phyloP scores from a whole-genome alignment of 2,329 filamentous ascomycete genomes.

The Rosellinia necatrix region DNA sequence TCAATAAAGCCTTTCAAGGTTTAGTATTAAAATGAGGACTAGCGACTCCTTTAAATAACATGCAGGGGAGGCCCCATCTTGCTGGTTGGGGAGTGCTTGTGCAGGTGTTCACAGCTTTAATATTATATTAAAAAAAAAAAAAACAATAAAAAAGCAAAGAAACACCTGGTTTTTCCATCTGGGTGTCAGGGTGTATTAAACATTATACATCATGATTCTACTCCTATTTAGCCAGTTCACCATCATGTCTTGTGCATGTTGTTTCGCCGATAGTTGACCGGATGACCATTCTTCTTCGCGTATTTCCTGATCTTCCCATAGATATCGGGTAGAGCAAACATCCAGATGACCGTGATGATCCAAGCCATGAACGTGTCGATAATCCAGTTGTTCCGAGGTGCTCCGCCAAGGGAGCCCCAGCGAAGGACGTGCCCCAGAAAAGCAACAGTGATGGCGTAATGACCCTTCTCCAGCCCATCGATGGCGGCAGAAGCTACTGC shows the following conservation, averaged over 20 bases:
- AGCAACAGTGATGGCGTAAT: slow-evolving; percentile 79
- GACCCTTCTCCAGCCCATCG: slow-evolving; percentile 74
- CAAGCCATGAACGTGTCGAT: slow-evolving; percentile 62
- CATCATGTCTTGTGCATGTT: slow-evolving; percentile 10
- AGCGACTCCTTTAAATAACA: neutral
- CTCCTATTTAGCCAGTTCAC: slow-evolving; percentile 29
- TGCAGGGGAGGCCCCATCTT: too few species aligned
- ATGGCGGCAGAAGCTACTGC: slow-evolving; percentile 75
- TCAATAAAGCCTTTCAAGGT: too few species aligned
- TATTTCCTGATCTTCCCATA: slow-evolving; percentile 62
- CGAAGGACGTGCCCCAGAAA: slow-evolving; percentile 75
- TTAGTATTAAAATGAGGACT: neutral
- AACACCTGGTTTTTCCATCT: too few species aligned
- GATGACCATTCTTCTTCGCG: slow-evolving; percentile 62
- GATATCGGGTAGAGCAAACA: slow-evolving; percentile 61
- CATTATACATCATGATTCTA: slow-evolving; percentile 6
- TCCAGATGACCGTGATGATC: slow-evolving; percentile 59
- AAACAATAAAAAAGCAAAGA: too few species aligned
- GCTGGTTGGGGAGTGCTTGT: too few species aligned
- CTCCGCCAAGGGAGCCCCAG: slow-evolving; percentile 60
- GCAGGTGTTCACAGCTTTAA: too few species aligned
- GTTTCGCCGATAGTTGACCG: slow-evolving; percentile 52
- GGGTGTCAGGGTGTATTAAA: too few species aligned
- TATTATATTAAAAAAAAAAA: too few species aligned
- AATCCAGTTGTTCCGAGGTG: slow-evolving; percentile 62